Evolutionary conservation across 176 grass and related monocot genomes (phyloP).

Genomic region (Triticum turgidum): DNA sequence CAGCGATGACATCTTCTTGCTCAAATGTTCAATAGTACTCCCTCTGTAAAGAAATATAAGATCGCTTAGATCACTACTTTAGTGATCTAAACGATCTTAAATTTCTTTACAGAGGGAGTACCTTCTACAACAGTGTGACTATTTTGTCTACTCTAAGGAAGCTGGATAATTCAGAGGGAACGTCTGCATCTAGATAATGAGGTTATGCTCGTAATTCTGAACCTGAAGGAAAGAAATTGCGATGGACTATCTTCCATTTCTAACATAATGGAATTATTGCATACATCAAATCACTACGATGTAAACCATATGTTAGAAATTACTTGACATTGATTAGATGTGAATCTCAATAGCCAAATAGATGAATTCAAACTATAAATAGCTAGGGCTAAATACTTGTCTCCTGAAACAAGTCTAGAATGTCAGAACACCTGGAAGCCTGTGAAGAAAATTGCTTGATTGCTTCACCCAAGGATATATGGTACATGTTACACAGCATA

Average conservation of each 20-base stretch:
- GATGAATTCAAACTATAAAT: background rate
- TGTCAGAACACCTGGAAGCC: background rate
- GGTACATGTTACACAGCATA: background rate
- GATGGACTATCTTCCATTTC: background rate
- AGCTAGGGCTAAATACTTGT: background rate
- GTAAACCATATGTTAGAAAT: background rate
- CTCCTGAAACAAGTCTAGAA: background rate
- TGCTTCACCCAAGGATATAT: slow-evolving; percentile 2
- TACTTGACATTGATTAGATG: background rate
- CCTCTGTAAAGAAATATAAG: no score
- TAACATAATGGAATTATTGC: background rate
- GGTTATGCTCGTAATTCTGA: background rate
- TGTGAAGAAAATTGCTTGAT: background rate
- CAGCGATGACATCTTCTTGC: background rate
- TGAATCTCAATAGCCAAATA: background rate
- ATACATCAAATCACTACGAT: background rate
- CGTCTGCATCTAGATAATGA: background rate
- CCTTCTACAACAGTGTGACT: background rate
- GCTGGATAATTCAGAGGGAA: background rate
- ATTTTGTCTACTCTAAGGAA: background rate
- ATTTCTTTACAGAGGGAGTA: no score
- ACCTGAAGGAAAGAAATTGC: background rate
- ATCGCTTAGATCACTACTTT: no score
- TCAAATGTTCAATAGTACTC: background rate
- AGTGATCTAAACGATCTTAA: no score